Evolutionary conservation across 1,284 basidiomycete genomes (phyloP).

Genomic region (Melampsora abietis-canadensis): DNA sequence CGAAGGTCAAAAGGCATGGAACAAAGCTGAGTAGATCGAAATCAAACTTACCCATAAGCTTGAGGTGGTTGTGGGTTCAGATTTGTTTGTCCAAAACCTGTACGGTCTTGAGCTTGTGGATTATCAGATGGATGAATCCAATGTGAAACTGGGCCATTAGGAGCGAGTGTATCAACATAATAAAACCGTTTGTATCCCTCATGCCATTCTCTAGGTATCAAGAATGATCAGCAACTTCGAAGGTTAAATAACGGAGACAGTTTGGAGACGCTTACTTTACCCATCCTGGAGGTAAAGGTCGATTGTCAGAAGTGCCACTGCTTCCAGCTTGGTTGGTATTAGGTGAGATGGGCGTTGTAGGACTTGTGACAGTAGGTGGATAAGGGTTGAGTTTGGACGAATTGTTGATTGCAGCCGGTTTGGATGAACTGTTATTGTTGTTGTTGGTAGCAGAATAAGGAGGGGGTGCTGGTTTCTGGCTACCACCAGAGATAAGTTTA

Average conservation of each 20-base stretch:
- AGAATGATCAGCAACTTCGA: background rate
- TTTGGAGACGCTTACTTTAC: slow-evolving; percentile 10
- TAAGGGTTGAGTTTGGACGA: background rate
- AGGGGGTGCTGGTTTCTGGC: background rate
- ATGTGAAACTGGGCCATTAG: slow-evolving; percentile 25
- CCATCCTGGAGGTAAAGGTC: slow-evolving; percentile 34
- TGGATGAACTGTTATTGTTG: background rate
- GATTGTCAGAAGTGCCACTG: background rate
- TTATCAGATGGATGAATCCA: slow-evolving; percentile 35
- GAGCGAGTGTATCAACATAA: slow-evolving; percentile 13
- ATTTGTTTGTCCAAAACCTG: background rate
- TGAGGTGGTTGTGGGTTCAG: background rate
- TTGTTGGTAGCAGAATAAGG: background rate
- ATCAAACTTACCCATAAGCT: background rate
- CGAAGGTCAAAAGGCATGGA: background rate
- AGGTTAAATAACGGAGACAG: background rate
- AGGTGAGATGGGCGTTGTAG: background rate
- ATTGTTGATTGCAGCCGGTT: no score
- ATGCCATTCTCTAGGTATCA: slow-evolving; percentile 28
- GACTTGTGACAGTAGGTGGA: background rate
- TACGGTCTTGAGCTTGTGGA: background rate
- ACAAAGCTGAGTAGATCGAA: background rate
- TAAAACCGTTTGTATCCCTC: slow-evolving; percentile 15
- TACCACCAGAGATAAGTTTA: background rate
- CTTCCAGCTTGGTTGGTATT: background rate